Base-by-base conservation (phyloP, 2,329 filamentous ascomycete species). In the Fusarium xyrophilum region DNA sequence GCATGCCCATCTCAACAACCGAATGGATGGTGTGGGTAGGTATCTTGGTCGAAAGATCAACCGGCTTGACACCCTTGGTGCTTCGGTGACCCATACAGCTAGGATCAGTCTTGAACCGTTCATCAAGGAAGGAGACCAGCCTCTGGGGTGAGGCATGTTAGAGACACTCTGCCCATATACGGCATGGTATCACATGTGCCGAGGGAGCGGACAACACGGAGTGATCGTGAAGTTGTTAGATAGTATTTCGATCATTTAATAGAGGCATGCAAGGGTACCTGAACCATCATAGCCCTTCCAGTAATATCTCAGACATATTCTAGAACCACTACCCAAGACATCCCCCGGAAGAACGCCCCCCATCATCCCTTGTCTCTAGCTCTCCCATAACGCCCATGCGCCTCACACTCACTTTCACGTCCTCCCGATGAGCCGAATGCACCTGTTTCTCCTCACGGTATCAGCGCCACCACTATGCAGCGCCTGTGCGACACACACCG, bases 1-100 rank as follows among this genome's bases (percentile, higher is more conserved):
- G 46, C 79, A 82, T 59, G 77, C 80, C 7, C 83, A 83, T 52
- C 79, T 88, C 21, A 88, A 88, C 71, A 86, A 84, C 56, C 80
- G 85, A 11, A 81, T 82, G 74, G 81, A 79, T n/a, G 80, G 80
- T 8, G 67, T 66, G 7, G 77, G 78, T 17, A 70, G 73, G 21
- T 81, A 82, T 70, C 77, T 82, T n/a, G 83, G 82, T 2, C 77
- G 77, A 54, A 79, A 77, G 68, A 53, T 66, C 23, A 82, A 78
- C 60, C 75, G 84, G 33, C 67, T 77, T 27, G 82, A 83, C 14
- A 83, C 82, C 2, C 72, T 83, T 33, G 83, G 83, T 5, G 68
- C 76, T 5, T 80, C 82, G 14, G 79, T 86, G 36, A 73, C 77
- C 10, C 76, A 73, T 15, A 77, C 77, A 8, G 74, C 75, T 10